Percentiles rank a stretch among this genome's conserved stretches.
Evolutionary conservation across 805 yeast species (phyloP).

Genomic region (Candida krabiensis): DNA sequence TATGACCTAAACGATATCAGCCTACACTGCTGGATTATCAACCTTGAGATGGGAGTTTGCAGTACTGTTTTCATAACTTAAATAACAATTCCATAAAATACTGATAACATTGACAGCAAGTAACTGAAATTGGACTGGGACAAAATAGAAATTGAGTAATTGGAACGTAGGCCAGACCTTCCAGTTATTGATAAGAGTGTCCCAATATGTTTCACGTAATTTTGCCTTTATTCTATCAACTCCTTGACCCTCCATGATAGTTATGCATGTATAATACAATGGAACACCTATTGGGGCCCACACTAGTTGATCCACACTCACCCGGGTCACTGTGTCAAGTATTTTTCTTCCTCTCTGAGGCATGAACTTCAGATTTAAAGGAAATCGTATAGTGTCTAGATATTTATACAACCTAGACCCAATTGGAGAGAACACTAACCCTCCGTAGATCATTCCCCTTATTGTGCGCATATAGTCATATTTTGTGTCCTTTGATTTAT

Average conservation of each 20-base stretch:
- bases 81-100: constrained; percentile 80
- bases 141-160: constrained; percentile 66
- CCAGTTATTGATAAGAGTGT: constrained; percentile 76
- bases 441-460: constrained; percentile 71
- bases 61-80: constrained; percentile 55
- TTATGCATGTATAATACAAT: constrained; percentile 65
- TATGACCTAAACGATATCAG: too few species aligned
- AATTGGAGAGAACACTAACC: constrained; percentile 70
- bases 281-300: constrained; percentile 84
- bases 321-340: constrained; percentile 46
- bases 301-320: constrained; percentile 65
- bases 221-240: constrained; percentile 40
- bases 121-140: constrained; percentile 72
- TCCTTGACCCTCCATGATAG: constrained; percentile 59
- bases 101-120: constrained; percentile 69
- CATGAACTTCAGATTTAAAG: constrained; percentile 20
- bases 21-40: too few species aligned
- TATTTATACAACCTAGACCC: constrained; percentile 70
- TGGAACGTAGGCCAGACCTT: constrained; percentile 91
- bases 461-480: constrained; percentile 58
- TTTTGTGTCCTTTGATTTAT: constrained; percentile 4
- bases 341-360: constrained; percentile 9
- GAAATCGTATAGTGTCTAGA: constrained; percentile 42
- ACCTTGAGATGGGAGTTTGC: constrained; percentile 13
- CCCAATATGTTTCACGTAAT: constrained; percentile 54